Percentiles rank a stretch among this genome's conserved stretches.
phyloP scores from a whole-genome alignment of 805 yeast species.

The Diddensiella caesifluorescens region DNA sequence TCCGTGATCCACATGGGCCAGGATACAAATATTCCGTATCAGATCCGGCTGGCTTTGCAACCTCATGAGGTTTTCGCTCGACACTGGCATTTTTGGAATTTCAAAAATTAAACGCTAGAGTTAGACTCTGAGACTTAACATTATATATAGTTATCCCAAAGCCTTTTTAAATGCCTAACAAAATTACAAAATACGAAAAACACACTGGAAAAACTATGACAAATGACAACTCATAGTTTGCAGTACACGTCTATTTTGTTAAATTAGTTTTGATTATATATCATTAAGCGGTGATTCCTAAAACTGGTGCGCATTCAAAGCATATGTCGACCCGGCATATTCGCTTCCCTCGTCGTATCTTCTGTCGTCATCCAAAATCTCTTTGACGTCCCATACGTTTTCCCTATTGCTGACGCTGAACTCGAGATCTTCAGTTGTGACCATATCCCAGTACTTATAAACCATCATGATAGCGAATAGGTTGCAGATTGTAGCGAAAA shows the following conservation, averaged over 20 bases:
- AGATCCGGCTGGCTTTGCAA: constrained; percentile 65
- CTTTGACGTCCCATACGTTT: constrained; percentile 37
- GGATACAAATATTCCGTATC: constrained; percentile 85
- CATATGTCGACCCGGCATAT: constrained; percentile 34
- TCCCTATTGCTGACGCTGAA: constrained; percentile 64
- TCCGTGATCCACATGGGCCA: constrained; percentile 99
- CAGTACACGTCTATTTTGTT: too few species aligned
- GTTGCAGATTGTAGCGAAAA: constrained; percentile 78
- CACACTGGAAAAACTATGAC: too few species aligned
- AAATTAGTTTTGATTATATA: too few species aligned
- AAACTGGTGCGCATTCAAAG: constrained; percentile 14
- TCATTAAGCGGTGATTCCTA: not conserved
- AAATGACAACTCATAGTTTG: too few species aligned
- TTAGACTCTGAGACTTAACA: too few species aligned
- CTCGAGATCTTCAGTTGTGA: constrained; percentile 91
- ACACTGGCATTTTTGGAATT: constrained; percentile 41
- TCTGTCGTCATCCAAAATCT: constrained; percentile 27
- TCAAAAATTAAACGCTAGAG: too few species aligned
- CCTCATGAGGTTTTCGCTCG: constrained; percentile 56
- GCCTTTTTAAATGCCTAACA: too few species aligned
- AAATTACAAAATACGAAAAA: too few species aligned
- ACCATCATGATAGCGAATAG: constrained; percentile 87
- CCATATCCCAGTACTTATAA: constrained; percentile 94
- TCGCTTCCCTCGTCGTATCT: constrained; percentile 27
- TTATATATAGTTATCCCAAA: too few species aligned